phyloP scores from a whole-genome alignment of 2,329 filamentous ascomycete species.

The Pyrenochaeta sp. region DNA sequence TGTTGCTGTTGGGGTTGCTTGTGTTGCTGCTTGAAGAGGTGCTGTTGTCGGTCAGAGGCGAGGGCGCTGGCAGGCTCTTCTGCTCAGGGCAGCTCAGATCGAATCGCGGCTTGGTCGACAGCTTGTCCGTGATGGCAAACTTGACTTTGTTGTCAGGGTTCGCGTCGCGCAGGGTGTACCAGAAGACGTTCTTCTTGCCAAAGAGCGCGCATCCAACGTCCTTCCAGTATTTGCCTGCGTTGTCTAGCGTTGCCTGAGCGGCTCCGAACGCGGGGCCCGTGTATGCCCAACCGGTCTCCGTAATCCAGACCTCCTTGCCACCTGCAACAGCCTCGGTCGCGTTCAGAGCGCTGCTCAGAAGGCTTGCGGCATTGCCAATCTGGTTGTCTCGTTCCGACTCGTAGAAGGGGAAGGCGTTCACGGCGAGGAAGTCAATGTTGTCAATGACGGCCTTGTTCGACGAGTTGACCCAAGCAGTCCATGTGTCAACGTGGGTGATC shows the following conservation, averaged over 20 bases:
- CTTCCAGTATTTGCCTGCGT: conserved; percentile 45
- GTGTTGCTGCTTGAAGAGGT: conserved; percentile 19
- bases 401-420: conserved; percentile 51
- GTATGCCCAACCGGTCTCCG: conserved; percentile 50
- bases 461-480: conserved; percentile 46
- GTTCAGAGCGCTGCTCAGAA: conserved; percentile 38
- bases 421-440: conserved; percentile 47
- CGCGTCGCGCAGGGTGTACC: conserved; percentile 47
- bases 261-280: conserved; percentile 39
- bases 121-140: conserved; percentile 65
- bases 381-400: conserved; percentile 43
- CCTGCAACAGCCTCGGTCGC: conserved; percentile 41
- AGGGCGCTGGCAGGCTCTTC: conserved; percentile 20
- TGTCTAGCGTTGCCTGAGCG: conserved; percentile 38
- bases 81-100: conserved; percentile 60
- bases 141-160: conserved; percentile 67
- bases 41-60: conserved; percentile 26
- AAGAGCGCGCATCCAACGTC: conserved; percentile 46
- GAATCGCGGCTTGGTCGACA: conserved; percentile 62
- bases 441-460: conserved; percentile 48
- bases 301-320: conserved; percentile 49
- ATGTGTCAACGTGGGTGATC: conserved; percentile 51
- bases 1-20: conserved; percentile 4
- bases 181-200: conserved; percentile 44
- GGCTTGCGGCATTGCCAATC: conserved; percentile 53